Conservation (phyloP, 2,329 filamentous ascomycete species). For the Aspergillus calidoustus region DNA sequence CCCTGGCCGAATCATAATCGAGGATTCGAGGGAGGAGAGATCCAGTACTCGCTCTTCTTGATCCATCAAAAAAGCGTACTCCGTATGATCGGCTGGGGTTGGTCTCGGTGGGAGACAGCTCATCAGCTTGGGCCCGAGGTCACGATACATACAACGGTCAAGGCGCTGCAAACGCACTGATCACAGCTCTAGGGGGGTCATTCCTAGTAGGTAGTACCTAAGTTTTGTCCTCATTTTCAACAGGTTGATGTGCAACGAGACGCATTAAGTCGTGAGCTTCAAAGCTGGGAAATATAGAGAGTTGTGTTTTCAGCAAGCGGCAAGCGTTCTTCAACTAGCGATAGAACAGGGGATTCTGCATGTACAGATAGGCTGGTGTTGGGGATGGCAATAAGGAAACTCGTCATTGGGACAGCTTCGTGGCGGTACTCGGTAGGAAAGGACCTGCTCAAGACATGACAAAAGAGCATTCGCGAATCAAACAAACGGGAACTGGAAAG, state of each 20-base stretch:
- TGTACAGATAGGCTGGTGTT: not conserved
- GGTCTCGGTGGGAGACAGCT: constrained; percentile 26
- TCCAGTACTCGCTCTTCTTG: constrained; percentile 15
- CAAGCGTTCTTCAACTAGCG: not conserved
- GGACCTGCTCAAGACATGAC: not conserved
- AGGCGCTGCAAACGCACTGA: constrained; percentile 1
- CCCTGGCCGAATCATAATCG: constrained; percentile 23
- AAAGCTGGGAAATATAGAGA: not conserved
- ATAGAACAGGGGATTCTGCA: not conserved
- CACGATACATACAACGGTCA: not conserved
- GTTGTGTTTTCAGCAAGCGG: not conserved
- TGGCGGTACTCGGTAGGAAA: not conserved
- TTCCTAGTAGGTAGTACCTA: not conserved
- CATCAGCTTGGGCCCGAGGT: constrained; percentile 16
- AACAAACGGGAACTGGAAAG: not conserved
- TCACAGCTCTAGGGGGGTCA: not conserved
- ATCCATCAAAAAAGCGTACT: constrained; percentile 23
- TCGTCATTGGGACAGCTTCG: not conserved
- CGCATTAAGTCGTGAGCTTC: not conserved
- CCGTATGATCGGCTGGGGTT: constrained; percentile 23
- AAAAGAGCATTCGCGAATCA: not conserved
- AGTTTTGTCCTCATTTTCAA: not conserved
- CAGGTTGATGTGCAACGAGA: not conserved
- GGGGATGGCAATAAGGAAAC: not conserved
- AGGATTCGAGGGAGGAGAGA: constrained; percentile 15